These are phyloP conservation scores for Apostasia shenzhenica DNA, from an alignment of 106 monocot genomes.

Conservation along the genomic window DNA sequence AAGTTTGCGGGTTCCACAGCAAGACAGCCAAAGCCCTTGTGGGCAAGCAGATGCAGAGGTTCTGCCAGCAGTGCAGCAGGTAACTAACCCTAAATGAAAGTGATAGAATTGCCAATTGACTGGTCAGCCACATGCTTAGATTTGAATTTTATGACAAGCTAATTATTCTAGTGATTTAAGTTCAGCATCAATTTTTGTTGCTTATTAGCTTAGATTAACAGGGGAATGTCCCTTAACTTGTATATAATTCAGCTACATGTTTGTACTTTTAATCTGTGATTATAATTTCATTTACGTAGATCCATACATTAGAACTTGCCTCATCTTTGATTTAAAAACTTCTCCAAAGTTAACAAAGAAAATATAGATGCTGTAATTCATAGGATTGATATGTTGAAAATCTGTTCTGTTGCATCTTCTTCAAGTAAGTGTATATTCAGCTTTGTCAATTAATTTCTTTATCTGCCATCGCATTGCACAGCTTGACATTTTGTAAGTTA, in stretches of 20 bases:
- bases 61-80: conserved; percentile 99
- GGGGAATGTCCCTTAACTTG: background rate
- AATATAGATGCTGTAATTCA: background rate
- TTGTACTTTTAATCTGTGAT: background rate
- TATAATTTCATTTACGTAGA: background rate
- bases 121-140: too few species aligned
- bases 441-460: background rate
- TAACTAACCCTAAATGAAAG: conserved; percentile 9
- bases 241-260: background rate
- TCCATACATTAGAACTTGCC: background rate
- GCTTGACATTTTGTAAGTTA: background rate
- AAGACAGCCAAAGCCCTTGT: conserved; percentile 88
- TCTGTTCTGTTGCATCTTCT: background rate
- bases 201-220: background rate
- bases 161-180: too few species aligned
- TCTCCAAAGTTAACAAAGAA: background rate
- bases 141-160: too few species aligned
- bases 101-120: too few species aligned
- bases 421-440: background rate
- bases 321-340: background rate
- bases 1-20: conserved; percentile 94
- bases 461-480: background rate
- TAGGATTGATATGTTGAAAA: background rate
- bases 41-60: conserved; percentile 92
- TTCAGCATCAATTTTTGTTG: background rate